These are phyloP conservation scores for Hypoxylon sp. DNA, from an alignment of 2,329 filamentous ascomycete species.

Conservation along the genomic window DNA sequence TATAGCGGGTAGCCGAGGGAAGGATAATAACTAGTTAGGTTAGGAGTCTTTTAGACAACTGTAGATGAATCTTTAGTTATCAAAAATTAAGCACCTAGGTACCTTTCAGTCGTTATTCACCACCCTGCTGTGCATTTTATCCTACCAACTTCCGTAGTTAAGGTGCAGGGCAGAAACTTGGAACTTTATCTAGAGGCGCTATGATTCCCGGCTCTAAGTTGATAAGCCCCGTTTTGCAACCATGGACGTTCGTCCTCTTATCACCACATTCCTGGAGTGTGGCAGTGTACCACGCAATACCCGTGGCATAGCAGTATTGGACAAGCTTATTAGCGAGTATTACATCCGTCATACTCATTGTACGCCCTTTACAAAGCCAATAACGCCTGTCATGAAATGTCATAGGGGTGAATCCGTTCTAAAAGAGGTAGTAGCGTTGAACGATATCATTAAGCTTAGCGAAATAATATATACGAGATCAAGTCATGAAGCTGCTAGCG, in stretches of 20 bases:
- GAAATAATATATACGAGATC: conserved; percentile 37
- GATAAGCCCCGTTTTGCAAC: neutral
- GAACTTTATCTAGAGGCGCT: neutral
- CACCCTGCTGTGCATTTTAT: neutral
- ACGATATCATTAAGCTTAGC: conserved; percentile 32
- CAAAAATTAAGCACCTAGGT: neutral
- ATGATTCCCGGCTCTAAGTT: neutral
- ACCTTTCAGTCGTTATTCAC: neutral
- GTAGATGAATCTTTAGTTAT: neutral
- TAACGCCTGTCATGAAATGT: neutral
- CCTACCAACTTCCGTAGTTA: neutral
- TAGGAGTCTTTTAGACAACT: neutral
- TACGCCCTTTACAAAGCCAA: neutral
- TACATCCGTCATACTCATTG: neutral
- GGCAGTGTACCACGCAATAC: conserved; percentile 4
- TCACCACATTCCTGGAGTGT: conserved; percentile 1
- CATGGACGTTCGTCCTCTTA: neutral
- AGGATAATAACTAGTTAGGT: neutral
- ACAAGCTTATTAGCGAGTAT: conserved; percentile 4
- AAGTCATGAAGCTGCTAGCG: conserved; percentile 9
- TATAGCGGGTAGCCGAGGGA: conserved; percentile 1
- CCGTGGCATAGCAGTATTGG: conserved; percentile 19
- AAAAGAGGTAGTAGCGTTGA: neutral
- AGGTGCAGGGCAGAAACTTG: neutral
- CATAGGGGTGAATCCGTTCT: neutral